phyloP scores from a whole-genome alignment of 2,329 filamentous ascomycete genomes.

The Rutstroemia sydowiana region DNA sequence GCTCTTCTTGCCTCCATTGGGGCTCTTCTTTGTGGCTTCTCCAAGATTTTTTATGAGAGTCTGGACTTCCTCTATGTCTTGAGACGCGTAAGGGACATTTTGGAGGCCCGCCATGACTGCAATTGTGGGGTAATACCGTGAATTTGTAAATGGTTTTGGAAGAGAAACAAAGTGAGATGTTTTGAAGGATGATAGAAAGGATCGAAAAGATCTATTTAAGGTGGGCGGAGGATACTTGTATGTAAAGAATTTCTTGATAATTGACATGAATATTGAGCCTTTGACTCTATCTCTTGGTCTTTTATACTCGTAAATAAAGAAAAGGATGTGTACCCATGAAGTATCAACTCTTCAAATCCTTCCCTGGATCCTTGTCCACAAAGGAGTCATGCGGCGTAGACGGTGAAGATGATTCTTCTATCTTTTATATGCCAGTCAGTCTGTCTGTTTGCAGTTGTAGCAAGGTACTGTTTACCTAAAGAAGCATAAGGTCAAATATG shows the following conservation, averaged over 20 bases:
- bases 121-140: not conserved
- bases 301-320: not conserved
- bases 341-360: not conserved
- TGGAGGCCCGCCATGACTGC: slow-evolving; percentile 44
- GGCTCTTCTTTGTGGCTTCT: slow-evolving; percentile 54
- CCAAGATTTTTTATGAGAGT: slow-evolving; percentile 45
- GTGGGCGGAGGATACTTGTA: no score
- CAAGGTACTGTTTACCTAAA: not conserved
- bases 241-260: no score
- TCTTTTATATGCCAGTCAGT: not conserved
- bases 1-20: slow-evolving; percentile 45
- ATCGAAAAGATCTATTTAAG: no score
- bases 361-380: not conserved
- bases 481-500: not conserved
- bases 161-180: not conserved
- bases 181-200: no score
- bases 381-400: not conserved
- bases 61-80: slow-evolving; percentile 62
- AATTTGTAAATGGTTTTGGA: not conserved
- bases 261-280: no score
- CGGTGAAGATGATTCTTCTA: not conserved
- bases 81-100: slow-evolving; percentile 54
- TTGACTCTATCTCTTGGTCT: no score
- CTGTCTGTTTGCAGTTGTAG: not conserved
- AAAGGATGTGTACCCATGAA: not conserved